Conservation (phyloP, 2,329 filamentous ascomycete species). For the Botryotinia calthae region DNA sequence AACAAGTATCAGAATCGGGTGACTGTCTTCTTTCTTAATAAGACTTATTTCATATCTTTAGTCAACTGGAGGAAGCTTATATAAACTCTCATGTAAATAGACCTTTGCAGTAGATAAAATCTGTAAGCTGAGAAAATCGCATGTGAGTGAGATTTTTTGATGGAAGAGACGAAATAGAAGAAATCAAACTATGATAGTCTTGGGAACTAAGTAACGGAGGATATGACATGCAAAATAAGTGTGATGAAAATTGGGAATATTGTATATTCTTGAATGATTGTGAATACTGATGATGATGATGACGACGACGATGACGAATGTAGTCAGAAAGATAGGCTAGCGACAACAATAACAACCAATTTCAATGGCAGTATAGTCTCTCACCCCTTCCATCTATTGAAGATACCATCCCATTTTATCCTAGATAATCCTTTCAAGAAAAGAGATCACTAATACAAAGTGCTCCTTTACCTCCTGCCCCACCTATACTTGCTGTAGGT, state of each 20-base stretch:
- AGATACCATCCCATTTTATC: background rate
- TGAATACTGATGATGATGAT: accelerated
- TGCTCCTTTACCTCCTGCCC: background rate
- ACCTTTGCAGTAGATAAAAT: background rate
- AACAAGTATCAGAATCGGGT: background rate
- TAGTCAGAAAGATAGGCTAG: background rate
- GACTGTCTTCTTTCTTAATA: accelerated
- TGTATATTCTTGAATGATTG: background rate
- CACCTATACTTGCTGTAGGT: background rate
- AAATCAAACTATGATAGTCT: accelerated
- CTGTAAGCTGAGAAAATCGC: background rate
- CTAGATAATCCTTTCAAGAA: background rate
- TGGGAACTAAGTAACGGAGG: background rate
- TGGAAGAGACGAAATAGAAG: background rate
- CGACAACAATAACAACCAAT: background rate
- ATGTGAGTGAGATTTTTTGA: background rate
- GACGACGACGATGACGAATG: background rate
- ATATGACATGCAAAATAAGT: accelerated
- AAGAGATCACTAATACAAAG: background rate
- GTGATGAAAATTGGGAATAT: background rate
- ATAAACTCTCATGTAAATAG: background rate
- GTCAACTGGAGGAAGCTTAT: background rate
- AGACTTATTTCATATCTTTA: background rate
- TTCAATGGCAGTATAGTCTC: background rate
- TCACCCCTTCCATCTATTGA: background rate